These are phyloP conservation scores for Centaurea solstitialis DNA, from an alignment of 129 eudicot genomes.

Conservation along the genomic window DNA sequence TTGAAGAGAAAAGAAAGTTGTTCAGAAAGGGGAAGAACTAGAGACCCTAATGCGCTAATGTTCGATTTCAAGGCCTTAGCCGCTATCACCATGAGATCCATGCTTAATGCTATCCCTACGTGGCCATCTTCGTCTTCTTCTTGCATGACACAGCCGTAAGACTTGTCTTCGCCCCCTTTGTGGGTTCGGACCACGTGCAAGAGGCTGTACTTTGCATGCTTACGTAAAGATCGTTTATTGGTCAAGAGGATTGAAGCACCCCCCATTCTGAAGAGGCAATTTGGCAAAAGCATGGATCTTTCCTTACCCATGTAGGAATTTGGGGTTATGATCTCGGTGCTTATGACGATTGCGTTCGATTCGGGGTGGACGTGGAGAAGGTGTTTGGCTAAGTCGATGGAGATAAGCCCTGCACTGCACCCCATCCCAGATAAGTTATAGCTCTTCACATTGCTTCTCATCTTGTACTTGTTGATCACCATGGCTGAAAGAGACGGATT, in stretches of 20 bases:
- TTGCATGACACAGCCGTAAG: conserved; percentile 50
- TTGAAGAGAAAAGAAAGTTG: conserved; percentile 33
- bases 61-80: conserved; percentile 46
- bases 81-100: conserved; percentile 43
- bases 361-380: conserved; percentile 45
- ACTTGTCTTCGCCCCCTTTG: conserved; percentile 49
- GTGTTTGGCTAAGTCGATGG: conserved; percentile 48
- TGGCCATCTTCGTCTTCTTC: conserved; percentile 37
- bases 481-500: conserved; percentile 48
- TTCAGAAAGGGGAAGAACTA: conserved; percentile 46
- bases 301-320: conserved; percentile 40
- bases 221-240: conserved; percentile 36
- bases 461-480: conserved; percentile 46
- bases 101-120: conserved; percentile 40
- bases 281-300: conserved; percentile 60
- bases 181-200: conserved; percentile 48
- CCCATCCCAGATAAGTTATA: conserved; percentile 66
- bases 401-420: conserved; percentile 55
- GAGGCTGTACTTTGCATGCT: conserved; percentile 53
- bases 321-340: conserved; percentile 49
- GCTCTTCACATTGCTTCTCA: conserved; percentile 50
- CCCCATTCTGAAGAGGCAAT: conserved; percentile 59
- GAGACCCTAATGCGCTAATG: conserved; percentile 34
- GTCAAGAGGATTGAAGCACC: conserved; percentile 48
- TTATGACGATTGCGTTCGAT: conserved; percentile 49